Base-by-base conservation (phyloP, 805 yeast species). In the Cyberlindnera galapagoensis region DNA sequence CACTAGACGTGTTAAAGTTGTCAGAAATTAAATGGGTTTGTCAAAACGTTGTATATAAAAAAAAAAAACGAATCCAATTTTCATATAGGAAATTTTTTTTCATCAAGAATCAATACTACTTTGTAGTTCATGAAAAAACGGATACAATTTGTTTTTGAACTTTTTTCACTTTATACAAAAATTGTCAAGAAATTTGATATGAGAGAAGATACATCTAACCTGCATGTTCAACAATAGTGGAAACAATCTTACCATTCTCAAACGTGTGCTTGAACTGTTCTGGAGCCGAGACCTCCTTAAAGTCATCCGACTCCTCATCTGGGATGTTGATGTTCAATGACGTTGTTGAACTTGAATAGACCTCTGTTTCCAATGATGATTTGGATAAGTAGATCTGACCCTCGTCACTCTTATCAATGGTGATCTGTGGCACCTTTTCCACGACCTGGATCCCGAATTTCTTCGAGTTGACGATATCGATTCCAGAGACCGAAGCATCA, bases 261-360 rank as follows among this genome's bases (percentile, higher is more conserved):
- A 84, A 64, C 12, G 72, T 65, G 59, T 86, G 95, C 52, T 75
- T 74, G 59, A 92, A 71, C 63, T 92, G 98, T 60, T 92, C 99
- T 7, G 97, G 96, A 25, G 83, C 73, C 7, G 95, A 78, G 34
- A 76, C 62, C 59, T 92, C 99, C 33, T 67, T 72, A 59, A 71
- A 78, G 55, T 90, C 95, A 28, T 65, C 81, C 28, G 67, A 74
- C 23, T 76, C 85, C 15, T 69, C 73, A 28, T 70, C 71, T 18
- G 95, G 95, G 27, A 85, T 69, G 51, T 88, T 85, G 46, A 92
- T 67, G 56, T 92, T 92, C 57, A 92, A 64, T 4, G 94, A 72
- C 1, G 97, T 82, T 11, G 94, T 74, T 33, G 84, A 77, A 28
- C 94, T 80, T 3, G 96, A 82, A 60, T 76, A 85, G 28, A 92